These are phyloP conservation scores for Penicillium crustosum DNA, from an alignment of 2,329 filamentous ascomycete genomes.

Conservation along the genomic window DNA sequence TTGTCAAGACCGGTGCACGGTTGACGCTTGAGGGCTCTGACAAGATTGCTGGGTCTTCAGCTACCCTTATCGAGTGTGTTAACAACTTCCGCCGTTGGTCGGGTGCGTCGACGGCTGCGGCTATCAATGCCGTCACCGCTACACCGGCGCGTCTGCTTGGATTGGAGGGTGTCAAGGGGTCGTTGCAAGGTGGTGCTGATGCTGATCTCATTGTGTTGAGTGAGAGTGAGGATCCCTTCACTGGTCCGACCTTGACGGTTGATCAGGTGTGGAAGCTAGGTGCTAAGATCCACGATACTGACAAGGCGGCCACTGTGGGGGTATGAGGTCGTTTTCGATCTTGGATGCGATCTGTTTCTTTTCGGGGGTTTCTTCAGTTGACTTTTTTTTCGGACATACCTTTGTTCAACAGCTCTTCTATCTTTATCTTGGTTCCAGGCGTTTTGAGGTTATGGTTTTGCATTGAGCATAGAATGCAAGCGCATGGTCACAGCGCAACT, in stretches of 20 bases:
- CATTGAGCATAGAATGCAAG: slow-evolving; percentile 6
- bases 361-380: not conserved
- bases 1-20: slow-evolving; percentile 62
- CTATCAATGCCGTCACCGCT: slow-evolving; percentile 43
- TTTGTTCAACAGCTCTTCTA: not conserved
- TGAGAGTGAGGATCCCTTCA: slow-evolving; percentile 33
- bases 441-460: slow-evolving; percentile 1
- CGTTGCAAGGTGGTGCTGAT: slow-evolving; percentile 42
- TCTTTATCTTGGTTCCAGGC: not conserved
- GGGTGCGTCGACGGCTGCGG: slow-evolving; percentile 39
- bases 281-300: slow-evolving; percentile 40
- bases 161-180: slow-evolving; percentile 41
- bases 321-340: not conserved
- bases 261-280: slow-evolving; percentile 48
- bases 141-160: slow-evolving; percentile 42
- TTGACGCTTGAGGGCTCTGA: slow-evolving; percentile 76
- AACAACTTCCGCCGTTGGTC: slow-evolving; percentile 48
- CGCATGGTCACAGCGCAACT: not conserved
- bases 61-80: slow-evolving; percentile 46
- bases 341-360: not conserved
- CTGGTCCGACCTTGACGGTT: slow-evolving; percentile 37
- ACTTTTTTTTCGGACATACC: not conserved
- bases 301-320: slow-evolving; percentile 22
- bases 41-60: slow-evolving; percentile 69
- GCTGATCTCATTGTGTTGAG: slow-evolving; percentile 44